phyloP scores from a whole-genome alignment of 768 basidiomycete species.

The Russula lepida region DNA sequence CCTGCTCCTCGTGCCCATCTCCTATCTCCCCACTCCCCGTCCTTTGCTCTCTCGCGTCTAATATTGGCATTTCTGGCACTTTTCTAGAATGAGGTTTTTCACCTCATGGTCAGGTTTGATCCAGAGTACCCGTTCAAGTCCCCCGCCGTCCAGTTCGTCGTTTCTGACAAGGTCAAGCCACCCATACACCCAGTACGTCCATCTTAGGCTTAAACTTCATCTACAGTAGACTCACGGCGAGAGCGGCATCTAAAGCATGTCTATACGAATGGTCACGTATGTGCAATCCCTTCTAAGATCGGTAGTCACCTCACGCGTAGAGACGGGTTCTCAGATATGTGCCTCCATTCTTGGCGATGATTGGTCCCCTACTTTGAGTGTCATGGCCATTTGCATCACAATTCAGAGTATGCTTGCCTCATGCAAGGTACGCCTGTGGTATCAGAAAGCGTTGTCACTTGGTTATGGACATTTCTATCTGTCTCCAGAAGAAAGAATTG shows the following conservation, averaged over 20 bases:
- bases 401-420: slow-evolving; percentile 90
- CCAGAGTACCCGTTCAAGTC: slow-evolving; percentile 77
- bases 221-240: slow-evolving; percentile 1
- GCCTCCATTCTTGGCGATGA: slow-evolving; percentile 84
- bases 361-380: slow-evolving; percentile 85
- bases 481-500: slow-evolving; percentile 51
- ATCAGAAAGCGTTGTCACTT: not conserved
- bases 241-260: slow-evolving; percentile 48
- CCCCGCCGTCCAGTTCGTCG: slow-evolving; percentile 81
- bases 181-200: slow-evolving; percentile 70
- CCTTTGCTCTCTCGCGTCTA: not conserved
- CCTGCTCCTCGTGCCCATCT: not conserved
- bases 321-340: slow-evolving; percentile 52
- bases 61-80: not conserved
- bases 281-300: slow-evolving; percentile 19
- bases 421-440: slow-evolving; percentile 57
- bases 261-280: slow-evolving; percentile 81
- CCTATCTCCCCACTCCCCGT: not conserved
- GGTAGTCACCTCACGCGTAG: slow-evolving; percentile 9
- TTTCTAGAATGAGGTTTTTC: slow-evolving; percentile 65
- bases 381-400: slow-evolving; percentile 73
- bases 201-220: not conserved
- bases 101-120: slow-evolving; percentile 77
- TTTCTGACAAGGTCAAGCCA: slow-evolving; percentile 52
- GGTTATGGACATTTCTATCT: not conserved